Evolutionary conservation across 148 eudicot species (phyloP), one percentile per base, ranked within the genome.

Genomic region (Rhododendron kiyosumense): DNA sequence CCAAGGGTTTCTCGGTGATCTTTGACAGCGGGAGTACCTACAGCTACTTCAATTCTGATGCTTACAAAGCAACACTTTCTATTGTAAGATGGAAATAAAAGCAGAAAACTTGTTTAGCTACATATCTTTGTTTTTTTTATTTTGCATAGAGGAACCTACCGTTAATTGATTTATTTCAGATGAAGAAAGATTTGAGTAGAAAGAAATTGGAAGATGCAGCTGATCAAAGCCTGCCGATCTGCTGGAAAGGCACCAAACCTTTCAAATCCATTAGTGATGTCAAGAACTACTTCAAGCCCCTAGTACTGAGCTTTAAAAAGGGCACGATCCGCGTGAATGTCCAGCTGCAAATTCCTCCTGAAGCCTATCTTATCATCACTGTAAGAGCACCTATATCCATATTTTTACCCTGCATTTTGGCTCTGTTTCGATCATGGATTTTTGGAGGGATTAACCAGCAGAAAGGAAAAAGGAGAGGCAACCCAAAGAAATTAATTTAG

Each of bases 21-120:
- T 90, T 97, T 86, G 99, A 97, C 84, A 95, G 96, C 89, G 99
- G 99, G 83, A 97, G 99, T 88, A 97, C 99, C 20, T 97, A 89
- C 84, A 94, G 92, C 76, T 97, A 97, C 90, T 88, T 97, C 81
- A 93, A 69, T 90, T 83, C 89, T 48, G 73, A 89, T 88, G 93
- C 93, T 84, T 94, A 95, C 79, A 84, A 89, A 87, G 90, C 89
- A 85, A 63, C 88, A 51, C 30, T 95, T 85, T 88, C 94, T 67
- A 85, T 81, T 94, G 99, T 97, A 79, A 92, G 91, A 79, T 52
- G 26, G 32, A 82, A 85, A 78, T 36, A 10, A 67, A 77, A 34
- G 24, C 49, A 41, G 71, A 36, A 24, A 43, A 74, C 22, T 32
- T 76, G 57, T 83, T 18, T 78, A 10, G 54, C 49, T 43, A 9